These are phyloP conservation scores for Keithomyces neogunnii DNA, from an alignment of 2,329 filamentous ascomycete species.

Conservation along the genomic window DNA sequence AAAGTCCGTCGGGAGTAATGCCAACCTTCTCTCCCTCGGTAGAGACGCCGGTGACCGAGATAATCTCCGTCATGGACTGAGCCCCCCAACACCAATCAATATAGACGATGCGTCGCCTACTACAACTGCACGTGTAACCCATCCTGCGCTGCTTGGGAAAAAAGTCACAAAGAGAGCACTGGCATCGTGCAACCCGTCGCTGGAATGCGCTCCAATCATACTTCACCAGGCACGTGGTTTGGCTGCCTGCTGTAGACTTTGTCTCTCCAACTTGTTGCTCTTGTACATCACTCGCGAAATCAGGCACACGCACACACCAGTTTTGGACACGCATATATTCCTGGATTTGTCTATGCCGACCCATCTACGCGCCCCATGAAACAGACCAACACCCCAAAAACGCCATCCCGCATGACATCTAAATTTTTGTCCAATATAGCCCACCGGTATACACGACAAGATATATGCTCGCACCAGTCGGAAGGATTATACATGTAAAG, in stretches of 20 bases:
- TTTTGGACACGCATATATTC: not conserved
- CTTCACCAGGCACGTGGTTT: no score
- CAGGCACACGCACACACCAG: no score
- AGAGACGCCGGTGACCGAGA: not conserved
- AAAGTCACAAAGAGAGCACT: not conserved
- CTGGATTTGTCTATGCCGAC: not conserved
- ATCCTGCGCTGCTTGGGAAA: not conserved
- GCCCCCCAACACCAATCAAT: not conserved
- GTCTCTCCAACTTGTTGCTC: no score
- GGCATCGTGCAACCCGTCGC: not conserved
- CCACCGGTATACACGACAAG: not conserved
- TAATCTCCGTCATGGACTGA: not conserved
- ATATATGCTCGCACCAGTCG: not conserved
- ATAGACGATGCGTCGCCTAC: not conserved
- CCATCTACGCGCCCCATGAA: not conserved
- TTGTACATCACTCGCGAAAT: no score
- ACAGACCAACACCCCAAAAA: not conserved
- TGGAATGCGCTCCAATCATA: no score
- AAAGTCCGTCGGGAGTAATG: no score
- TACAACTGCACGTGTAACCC: not conserved
- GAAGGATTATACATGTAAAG: not conserved
- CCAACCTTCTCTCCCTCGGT: not conserved
- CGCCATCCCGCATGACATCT: not conserved
- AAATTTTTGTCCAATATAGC: not conserved
- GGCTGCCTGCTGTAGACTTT: no score